phyloP scores from a whole-genome alignment of 345 rosid genomes.

The Eucalyptus erythrocorys region DNA sequence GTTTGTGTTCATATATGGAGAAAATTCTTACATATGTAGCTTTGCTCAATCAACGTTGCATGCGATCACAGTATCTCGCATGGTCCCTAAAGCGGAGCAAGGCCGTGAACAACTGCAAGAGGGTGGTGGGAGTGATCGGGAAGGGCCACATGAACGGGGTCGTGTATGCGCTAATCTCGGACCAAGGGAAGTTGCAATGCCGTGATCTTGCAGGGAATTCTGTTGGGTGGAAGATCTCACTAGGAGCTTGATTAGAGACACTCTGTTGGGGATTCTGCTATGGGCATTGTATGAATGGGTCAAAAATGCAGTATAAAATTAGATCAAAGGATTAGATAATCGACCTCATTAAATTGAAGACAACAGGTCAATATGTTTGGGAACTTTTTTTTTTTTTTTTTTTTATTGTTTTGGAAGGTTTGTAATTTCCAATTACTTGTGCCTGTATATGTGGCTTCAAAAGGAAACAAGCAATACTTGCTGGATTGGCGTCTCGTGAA shows the following conservation, averaged over 20 bases:
- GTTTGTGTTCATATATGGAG: not conserved
- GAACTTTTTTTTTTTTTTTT: not conserved
- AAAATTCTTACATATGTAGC: not conserved
- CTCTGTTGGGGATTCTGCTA: not conserved
- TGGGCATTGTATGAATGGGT: constrained; percentile 4
- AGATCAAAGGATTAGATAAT: not conserved
- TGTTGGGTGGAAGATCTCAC: not conserved
- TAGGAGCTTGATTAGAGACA: not conserved
- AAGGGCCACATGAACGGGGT: constrained; percentile 89
- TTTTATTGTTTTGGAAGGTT: not conserved
- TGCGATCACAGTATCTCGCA: constrained; percentile 53
- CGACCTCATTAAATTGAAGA: too few relatives aligned
- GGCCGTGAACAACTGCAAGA: constrained; percentile 65
- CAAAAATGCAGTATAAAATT: not conserved
- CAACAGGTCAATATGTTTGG: too few relatives aligned
- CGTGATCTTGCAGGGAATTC: constrained; percentile 54
- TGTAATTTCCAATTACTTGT: not conserved
- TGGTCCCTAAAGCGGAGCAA: constrained; percentile 94
- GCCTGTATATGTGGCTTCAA: not conserved
- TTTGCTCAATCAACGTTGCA: not conserved
- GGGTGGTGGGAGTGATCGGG: constrained; percentile 76
- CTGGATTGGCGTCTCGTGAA: not conserved
- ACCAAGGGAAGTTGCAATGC: constrained; percentile 62
- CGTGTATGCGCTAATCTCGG: constrained; percentile 61
- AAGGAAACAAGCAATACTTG: not conserved